Percentiles rank a stretch among this genome's conserved stretches.
phyloP scores from a whole-genome alignment of 352 stramenopile genomes.

The Phytophthora tubulina region DNA sequence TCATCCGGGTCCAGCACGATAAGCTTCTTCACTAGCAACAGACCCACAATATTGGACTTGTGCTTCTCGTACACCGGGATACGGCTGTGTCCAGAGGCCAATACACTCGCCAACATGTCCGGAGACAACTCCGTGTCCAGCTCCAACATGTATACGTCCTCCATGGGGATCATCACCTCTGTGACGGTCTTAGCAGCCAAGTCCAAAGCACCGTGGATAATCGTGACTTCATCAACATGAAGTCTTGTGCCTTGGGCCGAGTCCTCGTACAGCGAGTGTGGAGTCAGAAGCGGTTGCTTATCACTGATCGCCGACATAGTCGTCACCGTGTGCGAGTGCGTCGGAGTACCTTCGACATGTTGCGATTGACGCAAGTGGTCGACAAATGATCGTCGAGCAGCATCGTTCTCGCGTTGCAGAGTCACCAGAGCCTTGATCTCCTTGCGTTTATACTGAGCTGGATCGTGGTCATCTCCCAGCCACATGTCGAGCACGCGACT shows the following conservation, averaged over 20 bases:
- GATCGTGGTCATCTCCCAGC: conserved; percentile 84
- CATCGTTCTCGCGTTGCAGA: conserved; percentile 70
- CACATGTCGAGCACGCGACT: conserved; percentile 90
- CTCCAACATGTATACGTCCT: conserved; percentile 90
- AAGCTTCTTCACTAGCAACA: conserved; percentile 91
- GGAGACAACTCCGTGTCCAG: conserved; percentile 80
- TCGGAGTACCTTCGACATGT: conserved; percentile 25
- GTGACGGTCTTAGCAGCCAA: conserved; percentile 87
- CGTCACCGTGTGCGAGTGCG: conserved; percentile 29
- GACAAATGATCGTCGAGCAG: conserved; percentile 43
- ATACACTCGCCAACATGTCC: conserved; percentile 82
- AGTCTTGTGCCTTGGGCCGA: conserved; percentile 62
- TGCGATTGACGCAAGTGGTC: conserved; percentile 52
- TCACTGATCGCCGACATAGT: conserved; percentile 45
- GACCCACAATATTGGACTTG: conserved; percentile 79
- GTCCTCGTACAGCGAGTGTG: conserved; percentile 50
- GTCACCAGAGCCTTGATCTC: conserved; percentile 92
- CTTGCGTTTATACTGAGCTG: conserved; percentile 87
- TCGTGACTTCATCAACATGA: conserved; percentile 91
- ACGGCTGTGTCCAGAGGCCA: conserved; percentile 87
- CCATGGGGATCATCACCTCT: conserved; percentile 92
- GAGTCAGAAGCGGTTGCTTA: conserved; percentile 45
- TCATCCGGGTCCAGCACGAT: conserved; percentile 92
- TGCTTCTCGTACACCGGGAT: conserved; percentile 92
- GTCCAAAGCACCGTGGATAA: conserved; percentile 93